Conservation (phyloP, 208 protist species). For the Tetramitus jugosus region DNA sequence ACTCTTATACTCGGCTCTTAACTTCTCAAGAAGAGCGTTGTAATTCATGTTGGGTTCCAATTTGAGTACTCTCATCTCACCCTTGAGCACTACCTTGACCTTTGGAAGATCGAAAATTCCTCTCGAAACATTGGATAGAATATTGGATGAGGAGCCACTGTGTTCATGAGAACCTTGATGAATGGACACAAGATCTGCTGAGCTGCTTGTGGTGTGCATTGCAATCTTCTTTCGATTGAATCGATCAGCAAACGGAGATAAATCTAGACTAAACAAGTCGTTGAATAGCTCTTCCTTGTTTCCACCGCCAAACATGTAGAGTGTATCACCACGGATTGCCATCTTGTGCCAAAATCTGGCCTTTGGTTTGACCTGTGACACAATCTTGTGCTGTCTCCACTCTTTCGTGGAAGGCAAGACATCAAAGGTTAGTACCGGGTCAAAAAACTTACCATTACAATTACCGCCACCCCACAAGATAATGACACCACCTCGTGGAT, state of each 20-base stretch:
- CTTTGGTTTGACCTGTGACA: too few species aligned
- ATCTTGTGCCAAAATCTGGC: not conserved
- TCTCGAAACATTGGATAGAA: not conserved
- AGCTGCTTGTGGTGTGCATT: not conserved
- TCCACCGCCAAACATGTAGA: slow-evolving; percentile 3
- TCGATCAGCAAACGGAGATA: not conserved
- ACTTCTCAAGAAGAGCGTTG: not conserved
- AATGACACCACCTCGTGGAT: too few species aligned
- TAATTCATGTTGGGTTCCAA: not conserved
- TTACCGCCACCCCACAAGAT: not conserved
- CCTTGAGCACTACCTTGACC: not conserved
- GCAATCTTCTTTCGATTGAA: not conserved
- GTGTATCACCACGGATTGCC: not conserved
- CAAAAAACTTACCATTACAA: not conserved
- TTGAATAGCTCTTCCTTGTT: not conserved
- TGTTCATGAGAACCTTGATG: not conserved
- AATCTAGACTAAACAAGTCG: not conserved
- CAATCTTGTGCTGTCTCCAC: too few species aligned
- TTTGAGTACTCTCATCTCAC: slow-evolving; percentile 11
- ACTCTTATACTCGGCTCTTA: not conserved
- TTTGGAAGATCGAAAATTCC: too few species aligned
- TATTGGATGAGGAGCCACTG: not conserved
- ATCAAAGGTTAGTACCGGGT: not conserved
- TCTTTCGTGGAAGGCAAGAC: too few species aligned
- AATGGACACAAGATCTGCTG: not conserved